A percentile compares a stretch with the other conserved stretches of the same genome.
Conservation (phyloP, 495 filamentous ascomycete species). For the Margaritispora aquatica region DNA sequence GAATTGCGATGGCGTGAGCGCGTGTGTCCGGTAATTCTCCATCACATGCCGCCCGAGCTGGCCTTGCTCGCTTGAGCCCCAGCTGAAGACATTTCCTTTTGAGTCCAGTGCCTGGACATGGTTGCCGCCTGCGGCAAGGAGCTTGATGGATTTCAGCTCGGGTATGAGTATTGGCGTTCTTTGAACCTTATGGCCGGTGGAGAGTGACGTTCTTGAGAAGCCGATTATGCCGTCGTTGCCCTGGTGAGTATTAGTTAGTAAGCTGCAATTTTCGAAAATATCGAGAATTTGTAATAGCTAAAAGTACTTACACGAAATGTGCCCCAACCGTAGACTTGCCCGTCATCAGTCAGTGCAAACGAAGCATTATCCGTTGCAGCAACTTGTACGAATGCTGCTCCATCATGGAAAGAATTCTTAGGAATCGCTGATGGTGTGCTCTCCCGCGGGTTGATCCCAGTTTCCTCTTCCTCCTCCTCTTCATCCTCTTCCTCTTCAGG, state of each 20-base stretch:
- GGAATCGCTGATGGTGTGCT: constrained; percentile 48
- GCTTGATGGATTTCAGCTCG: constrained; percentile 52
- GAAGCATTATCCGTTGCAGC: constrained; percentile 56
- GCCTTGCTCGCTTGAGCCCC: constrained; percentile 65
- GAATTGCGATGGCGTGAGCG: constrained; percentile 55
- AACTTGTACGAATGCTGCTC: constrained; percentile 49
- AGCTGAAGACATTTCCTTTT: constrained; percentile 57
- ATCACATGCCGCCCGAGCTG: constrained; percentile 67
- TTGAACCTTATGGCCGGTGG: background rate
- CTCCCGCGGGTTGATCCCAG: constrained; percentile 51
- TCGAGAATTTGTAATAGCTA: too few species aligned
- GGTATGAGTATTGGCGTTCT: constrained; percentile 38
- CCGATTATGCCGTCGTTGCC: constrained; percentile 63
- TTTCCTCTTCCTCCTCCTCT: constrained; percentile 35
- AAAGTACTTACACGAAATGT: constrained; percentile 53
- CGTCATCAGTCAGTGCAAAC: constrained; percentile 57
- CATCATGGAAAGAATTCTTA: constrained; percentile 12
- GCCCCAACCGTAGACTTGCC: constrained; percentile 65
- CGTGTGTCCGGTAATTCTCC: constrained; percentile 39
- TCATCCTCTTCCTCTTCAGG: constrained; percentile 37
- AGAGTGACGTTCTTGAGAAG: constrained; percentile 33
- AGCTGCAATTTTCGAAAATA: background rate
- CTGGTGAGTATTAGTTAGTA: constrained; percentile 26
- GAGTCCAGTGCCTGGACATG: constrained; percentile 63
- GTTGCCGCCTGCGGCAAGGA: constrained; percentile 59